Base-by-base conservation (phyloP, 371 early-diverging fungal species). In the Mortierella sp. region DNA sequence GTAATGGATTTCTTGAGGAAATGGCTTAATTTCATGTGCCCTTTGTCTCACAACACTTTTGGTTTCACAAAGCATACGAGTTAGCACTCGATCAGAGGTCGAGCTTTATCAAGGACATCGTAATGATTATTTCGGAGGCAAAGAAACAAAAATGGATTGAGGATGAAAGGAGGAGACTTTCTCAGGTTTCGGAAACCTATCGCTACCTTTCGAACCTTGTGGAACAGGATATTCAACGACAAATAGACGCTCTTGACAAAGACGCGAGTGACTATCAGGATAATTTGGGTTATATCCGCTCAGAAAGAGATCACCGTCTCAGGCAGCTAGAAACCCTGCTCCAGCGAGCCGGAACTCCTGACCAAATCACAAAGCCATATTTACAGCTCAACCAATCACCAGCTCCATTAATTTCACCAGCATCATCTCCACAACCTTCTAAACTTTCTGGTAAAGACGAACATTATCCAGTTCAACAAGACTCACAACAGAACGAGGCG, bases 121-220 rank as follows among this genome's bases (percentile, higher is more conserved):
- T 80, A 2, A 22, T 43, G 42, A 42, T 80, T 7, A 63, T 75
- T 34, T 32, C 65, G 6, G 81, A 80, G 54, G 81, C 81, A 28
- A 80, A 80, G 42, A 80, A 80, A 32, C 81, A 75, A 49, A 70
- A 85, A 70, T 93, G 93, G 93, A 92, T 92, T 54, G 86, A 90
- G 63, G 83, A 85, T 32, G 89, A 89, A 58, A 85, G 83, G 2
- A 83, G 86, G 45, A 84, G 90, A 15, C 83, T 93, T 8, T 85
- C 90, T 60, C 79, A 85, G 13, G 90, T 90, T 23, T 87, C 87
- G 7, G 92, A 91, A 23, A 64, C 92, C 40, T 86, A 89, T 58
- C 82, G 87, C 34, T 93, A 92, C 70, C 84, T 94, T 17, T 85
- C 86, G 26, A 73, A 75, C 0, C 84, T 94, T 13, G 83, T 93